A percentile compares a stretch with the other conserved stretches of the same genome.
phyloP scores from a whole-genome alignment of 768 basidiomycete species.

The Floccularia luteovirens region DNA sequence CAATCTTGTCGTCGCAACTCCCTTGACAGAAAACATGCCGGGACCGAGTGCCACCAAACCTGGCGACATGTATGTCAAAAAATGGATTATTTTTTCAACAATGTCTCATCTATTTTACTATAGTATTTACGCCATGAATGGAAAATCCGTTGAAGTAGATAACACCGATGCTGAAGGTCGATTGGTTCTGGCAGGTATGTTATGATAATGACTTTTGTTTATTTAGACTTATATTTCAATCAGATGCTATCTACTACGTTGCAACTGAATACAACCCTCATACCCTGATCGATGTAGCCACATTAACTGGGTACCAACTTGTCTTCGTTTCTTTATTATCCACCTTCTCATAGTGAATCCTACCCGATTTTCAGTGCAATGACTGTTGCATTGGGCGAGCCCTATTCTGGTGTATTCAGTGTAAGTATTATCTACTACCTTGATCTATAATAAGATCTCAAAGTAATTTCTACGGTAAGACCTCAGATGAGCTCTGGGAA shows the following conservation, averaged over 20 bases:
- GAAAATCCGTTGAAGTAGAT: slow-evolving; percentile 81
- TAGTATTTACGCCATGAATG: slow-evolving; percentile 78
- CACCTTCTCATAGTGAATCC: not conserved
- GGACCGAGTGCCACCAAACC: slow-evolving; percentile 73
- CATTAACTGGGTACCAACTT: slow-evolving; percentile 61
- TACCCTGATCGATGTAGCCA: slow-evolving; percentile 82
- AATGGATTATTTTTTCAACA: no score
- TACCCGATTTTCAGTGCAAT: slow-evolving; percentile 47
- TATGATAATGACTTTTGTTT: no score
- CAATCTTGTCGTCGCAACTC: slow-evolving; percentile 67
- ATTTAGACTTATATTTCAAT: not conserved
- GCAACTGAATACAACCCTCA: slow-evolving; percentile 72
- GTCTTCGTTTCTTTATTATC: not conserved
- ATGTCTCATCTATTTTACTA: no score
- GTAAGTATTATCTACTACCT: slow-evolving; percentile 38
- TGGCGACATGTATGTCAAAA: slow-evolving; percentile 80
- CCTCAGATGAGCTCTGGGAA: slow-evolving; percentile 69
- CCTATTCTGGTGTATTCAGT: slow-evolving; percentile 73
- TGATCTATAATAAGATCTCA: no score
- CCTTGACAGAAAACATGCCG: slow-evolving; percentile 84
- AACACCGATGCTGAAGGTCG: slow-evolving; percentile 86
- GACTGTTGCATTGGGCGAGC: slow-evolving; percentile 64
- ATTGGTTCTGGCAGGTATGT: slow-evolving; percentile 61
- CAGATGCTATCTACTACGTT: slow-evolving; percentile 81
- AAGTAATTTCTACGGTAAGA: slow-evolving; percentile 32